Evolutionary conservation across 2,329 filamentous ascomycete genomes (phyloP).

Genomic region (Amphichorda felina): DNA sequence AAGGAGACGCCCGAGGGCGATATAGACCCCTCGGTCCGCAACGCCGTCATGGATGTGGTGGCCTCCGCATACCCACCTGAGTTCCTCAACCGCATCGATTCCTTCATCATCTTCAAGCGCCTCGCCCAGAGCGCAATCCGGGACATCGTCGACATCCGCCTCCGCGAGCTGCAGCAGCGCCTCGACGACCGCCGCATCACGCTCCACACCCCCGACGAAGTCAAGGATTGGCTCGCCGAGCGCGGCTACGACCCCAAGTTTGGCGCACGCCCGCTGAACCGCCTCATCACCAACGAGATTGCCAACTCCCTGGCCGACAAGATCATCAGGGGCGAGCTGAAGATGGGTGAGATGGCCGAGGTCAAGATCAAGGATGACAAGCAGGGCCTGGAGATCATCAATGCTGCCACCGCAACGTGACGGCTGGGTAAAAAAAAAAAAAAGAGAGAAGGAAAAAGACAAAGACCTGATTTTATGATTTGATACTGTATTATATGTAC

Average conservation of each 20-base stretch:
- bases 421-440: neutral
- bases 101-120: conserved; percentile 92
- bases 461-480: neutral
- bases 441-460: neutral
- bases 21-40: conserved; percentile 61
- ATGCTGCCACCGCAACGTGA: conserved; percentile 4
- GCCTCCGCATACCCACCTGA: conserved; percentile 68
- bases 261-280: conserved; percentile 81
- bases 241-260: conserved; percentile 85
- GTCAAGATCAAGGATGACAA: conserved; percentile 56
- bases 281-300: conserved; percentile 82
- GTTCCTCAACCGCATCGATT: conserved; percentile 93
- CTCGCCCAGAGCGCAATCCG: conserved; percentile 66
- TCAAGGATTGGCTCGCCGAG: conserved; percentile 79
- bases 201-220: conserved; percentile 57
- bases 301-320: conserved; percentile 80
- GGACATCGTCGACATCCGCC: conserved; percentile 87
- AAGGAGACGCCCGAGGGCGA: conserved; percentile 52
- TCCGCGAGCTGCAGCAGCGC: conserved; percentile 71
- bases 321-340: conserved; percentile 79
- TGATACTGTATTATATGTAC: no score
- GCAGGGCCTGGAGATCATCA: conserved; percentile 40
- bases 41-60: conserved; percentile 82
- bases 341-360: conserved; percentile 59
- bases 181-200: conserved; percentile 78